These are phyloP conservation scores for Hamigera avellanea DNA, from an alignment of 495 filamentous ascomycete genomes.

Conservation along the genomic window DNA sequence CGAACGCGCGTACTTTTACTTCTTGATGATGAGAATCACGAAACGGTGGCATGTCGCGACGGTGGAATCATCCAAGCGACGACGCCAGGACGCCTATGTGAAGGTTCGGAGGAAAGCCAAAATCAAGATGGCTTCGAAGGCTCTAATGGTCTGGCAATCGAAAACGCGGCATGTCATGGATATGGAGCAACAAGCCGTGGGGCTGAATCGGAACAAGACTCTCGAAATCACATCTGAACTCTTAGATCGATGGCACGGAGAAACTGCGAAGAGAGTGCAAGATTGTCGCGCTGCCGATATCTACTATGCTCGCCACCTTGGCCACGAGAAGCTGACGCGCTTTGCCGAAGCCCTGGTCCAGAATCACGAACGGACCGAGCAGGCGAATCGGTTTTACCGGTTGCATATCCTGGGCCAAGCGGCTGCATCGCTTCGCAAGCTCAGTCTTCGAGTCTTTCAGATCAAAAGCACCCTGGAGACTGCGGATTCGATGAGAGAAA, in stretches of 20 bases:
- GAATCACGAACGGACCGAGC: conserved; percentile 33
- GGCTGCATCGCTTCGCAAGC: conserved; percentile 33
- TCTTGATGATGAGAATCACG: conserved; percentile 39
- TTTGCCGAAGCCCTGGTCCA: conserved; percentile 33
- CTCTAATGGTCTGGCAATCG: conserved; percentile 34
- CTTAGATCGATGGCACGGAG: conserved; percentile 32
- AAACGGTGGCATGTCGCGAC: conserved; percentile 45
- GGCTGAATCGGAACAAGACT: conserved; percentile 25
- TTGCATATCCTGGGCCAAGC: conserved; percentile 34
- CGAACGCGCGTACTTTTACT: conserved; percentile 46
- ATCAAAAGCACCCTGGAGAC: conserved; percentile 33
- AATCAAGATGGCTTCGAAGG: conserved; percentile 39
- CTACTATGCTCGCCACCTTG: conserved; percentile 29
- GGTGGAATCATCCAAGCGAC: conserved; percentile 37
- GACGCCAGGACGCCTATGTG: conserved; percentile 48
- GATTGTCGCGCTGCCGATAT: conserved; percentile 30
- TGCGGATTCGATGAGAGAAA: conserved; percentile 42
- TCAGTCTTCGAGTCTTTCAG: conserved; percentile 42
- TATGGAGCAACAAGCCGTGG: conserved; percentile 31
- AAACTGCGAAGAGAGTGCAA: conserved; percentile 23
- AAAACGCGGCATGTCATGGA: conserved; percentile 26
- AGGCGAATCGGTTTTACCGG: conserved; percentile 35
- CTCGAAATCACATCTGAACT: conserved; percentile 25
- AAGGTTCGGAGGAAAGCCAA: conserved; percentile 46
- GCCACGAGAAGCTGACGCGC: conserved; percentile 32